Evolutionary conservation across 306 rosid species (phyloP).

Genomic region (Rubus idaeus): DNA sequence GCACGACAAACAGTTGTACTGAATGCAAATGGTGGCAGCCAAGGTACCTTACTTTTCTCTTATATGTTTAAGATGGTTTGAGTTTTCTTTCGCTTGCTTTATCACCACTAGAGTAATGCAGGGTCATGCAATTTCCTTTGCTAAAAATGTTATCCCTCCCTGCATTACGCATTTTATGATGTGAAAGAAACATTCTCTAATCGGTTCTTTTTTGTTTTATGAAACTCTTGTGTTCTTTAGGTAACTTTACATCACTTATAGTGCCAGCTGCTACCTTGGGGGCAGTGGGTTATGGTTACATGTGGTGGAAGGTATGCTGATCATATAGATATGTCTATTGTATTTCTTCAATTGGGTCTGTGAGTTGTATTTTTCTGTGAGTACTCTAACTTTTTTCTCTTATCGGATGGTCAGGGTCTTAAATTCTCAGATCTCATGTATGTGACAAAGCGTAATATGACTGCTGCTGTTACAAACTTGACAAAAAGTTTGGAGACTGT

Average conservation of each 20-base stretch:
- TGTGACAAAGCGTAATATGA: conserved; percentile 86
- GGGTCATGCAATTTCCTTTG: background rate
- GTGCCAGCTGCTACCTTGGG: conserved; percentile 84
- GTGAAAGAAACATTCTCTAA: background rate
- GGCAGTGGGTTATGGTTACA: conserved; percentile 86
- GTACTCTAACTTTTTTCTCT: conserved; percentile 13
- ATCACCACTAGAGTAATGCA: too few relatives aligned
- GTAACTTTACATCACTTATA: conserved; percentile 62
- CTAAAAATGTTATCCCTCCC: background rate
- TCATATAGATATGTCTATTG: conserved; percentile 3
- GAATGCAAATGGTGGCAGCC: conserved; percentile 61
- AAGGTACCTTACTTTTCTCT: conserved; percentile 36
- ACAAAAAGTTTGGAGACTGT: conserved; percentile 80
- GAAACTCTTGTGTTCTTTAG: conserved; percentile 36
- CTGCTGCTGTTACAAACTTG: conserved; percentile 78
- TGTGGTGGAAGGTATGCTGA: conserved; percentile 89
- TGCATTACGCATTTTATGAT: background rate
- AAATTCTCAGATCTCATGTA: conserved; percentile 92
- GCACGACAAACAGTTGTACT: conserved; percentile 56
- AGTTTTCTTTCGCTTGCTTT: background rate
- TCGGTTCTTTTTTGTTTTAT: conserved; percentile 1
- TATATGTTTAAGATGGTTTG: background rate
- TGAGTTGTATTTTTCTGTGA: background rate
- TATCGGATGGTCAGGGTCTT: conserved; percentile 59
- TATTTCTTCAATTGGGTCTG: conserved; percentile 8